Percentiles rank a stretch among this genome's conserved stretches.
These are phyloP conservation scores for Blastobotrys petasosporus DNA, from an alignment of 1,139 yeast genomes.

Conservation along the genomic window DNA sequence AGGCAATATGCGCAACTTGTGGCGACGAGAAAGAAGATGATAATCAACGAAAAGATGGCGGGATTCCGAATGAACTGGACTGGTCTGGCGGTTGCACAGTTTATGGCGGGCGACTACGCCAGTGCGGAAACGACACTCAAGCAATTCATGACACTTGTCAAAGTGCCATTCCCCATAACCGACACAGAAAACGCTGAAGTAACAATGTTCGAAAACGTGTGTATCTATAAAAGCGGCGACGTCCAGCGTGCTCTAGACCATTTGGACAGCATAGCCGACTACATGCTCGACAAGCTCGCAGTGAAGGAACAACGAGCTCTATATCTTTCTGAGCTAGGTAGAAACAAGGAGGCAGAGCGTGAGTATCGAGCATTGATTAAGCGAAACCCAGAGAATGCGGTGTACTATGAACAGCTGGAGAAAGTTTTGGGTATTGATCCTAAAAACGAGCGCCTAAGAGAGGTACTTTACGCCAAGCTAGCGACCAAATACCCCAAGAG, in stretches of 20 bases:
- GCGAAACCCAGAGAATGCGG: slow-evolving; percentile 77
- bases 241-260: slow-evolving; percentile 56
- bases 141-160: slow-evolving; percentile 68
- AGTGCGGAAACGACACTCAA: slow-evolving; percentile 67
- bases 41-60: slow-evolving; percentile 58
- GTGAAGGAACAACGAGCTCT: slow-evolving; percentile 64
- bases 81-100: slow-evolving; percentile 79
- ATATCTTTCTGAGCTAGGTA: slow-evolving; percentile 44
- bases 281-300: slow-evolving; percentile 58
- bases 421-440: slow-evolving; percentile 43
- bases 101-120: slow-evolving; percentile 58
- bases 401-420: slow-evolving; percentile 64
- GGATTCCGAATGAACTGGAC: slow-evolving; percentile 94
- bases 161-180: slow-evolving; percentile 34
- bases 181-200: slow-evolving; percentile 77
- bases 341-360: slow-evolving; percentile 55
- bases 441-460: slow-evolving; percentile 25
- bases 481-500: slow-evolving; percentile 71
- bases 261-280: slow-evolving; percentile 46
- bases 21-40: slow-evolving; percentile 56
- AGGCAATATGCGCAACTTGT: slow-evolving; percentile 65
- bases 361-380: slow-evolving; percentile 65
- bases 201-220: slow-evolving; percentile 61
- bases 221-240: slow-evolving; percentile 61
- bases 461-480: slow-evolving; percentile 53